Evolutionary conservation across 108 stramenopile species (phyloP), one percentile per base, ranked within the genome.

Genomic region (Cylindrotheca closterium): DNA sequence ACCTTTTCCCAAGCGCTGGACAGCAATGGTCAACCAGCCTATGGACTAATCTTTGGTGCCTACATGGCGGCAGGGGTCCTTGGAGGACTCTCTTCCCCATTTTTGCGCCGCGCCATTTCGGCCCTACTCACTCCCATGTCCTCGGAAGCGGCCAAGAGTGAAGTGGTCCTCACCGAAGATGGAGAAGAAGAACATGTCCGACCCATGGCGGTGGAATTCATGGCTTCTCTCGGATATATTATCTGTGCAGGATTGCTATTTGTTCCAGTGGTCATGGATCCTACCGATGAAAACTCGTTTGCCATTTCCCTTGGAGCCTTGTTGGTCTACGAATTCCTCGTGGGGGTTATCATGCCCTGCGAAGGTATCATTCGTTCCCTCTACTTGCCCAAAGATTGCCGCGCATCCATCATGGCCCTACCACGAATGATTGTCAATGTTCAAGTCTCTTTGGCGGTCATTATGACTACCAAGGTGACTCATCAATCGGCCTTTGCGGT

Each of bases 61-160:
- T 93, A 82, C 68, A 93, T 93, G 92, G 77, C 85, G 10, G 79
- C 80, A 37, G 81, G 88, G 47, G 85, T 89, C 22, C 25, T 86
- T 30, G 92, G 92, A 22, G 88, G 88, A 27, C 55, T 85, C 7
- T 57, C 50, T n/a, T 80, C 79, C 12, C 68, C 84, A 0, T 31
- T 10, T 23, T 48, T 81, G 18, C 54, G 84, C 17, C 54, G 56
- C 45, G 29, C 51, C 24, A 65, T 75, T 0, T 70, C 80, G 4
- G 5, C 47, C 2, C 25, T 82, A 7, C 24, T 81, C 25, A 64
- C 60, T 3, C 37, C 52, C 45, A 60, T 62, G 1, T 53, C 68
- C 15, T 5, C 23, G 19, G 19, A 51, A 19, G 23, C 5, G n/a
- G 21, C 51, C n/a, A 51, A 51, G 7, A 45, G 63, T 37, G 62